Evolutionary conservation across 208 protist genomes (phyloP).

Genomic region (Crithidia brevicula): DNA sequence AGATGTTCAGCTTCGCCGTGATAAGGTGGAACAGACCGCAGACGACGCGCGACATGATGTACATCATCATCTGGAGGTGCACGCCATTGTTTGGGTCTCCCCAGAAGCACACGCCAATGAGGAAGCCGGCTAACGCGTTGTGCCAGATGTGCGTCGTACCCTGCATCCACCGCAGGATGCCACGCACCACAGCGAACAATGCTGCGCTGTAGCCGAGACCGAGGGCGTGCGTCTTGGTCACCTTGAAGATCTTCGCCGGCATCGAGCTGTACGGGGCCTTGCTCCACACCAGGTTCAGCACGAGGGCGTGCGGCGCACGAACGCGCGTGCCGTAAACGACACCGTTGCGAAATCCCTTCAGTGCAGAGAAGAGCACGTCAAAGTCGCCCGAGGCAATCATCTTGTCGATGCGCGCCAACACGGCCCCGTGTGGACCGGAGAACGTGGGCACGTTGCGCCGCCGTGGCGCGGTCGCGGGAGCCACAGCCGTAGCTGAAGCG

Average conservation of each 20-base stretch:
- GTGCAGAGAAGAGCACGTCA: slow-evolving; percentile 58
- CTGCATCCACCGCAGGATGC: slow-evolving; percentile 40
- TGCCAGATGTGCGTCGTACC: slow-evolving; percentile 63
- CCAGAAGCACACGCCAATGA: slow-evolving; percentile 78
- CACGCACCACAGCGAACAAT: slow-evolving; percentile 64
- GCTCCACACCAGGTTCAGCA: slow-evolving; percentile 89
- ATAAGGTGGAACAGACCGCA: slow-evolving; percentile 62
- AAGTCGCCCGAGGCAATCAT: slow-evolving; percentile 76
- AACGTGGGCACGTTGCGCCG: slow-evolving; percentile 3
- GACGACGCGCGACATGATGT: slow-evolving; percentile 82
- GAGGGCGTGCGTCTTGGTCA: slow-evolving; percentile 75
- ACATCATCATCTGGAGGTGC: slow-evolving; percentile 92
- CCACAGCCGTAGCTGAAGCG: neutral
- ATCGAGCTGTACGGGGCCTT: slow-evolving; percentile 61
- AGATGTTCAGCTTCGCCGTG: slow-evolving; percentile 32
- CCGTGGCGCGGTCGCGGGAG: neutral
- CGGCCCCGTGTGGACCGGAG: slow-evolving; percentile 26
- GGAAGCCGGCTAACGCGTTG: slow-evolving; percentile 75
- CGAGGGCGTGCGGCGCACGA: slow-evolving; percentile 86
- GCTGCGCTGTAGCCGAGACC: slow-evolving; percentile 69
- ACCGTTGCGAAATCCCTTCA: slow-evolving; percentile 89
- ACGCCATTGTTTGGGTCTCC: slow-evolving; percentile 66
- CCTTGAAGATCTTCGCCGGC: slow-evolving; percentile 59
- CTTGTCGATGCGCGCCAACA: slow-evolving; percentile 46
- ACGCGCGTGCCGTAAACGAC: slow-evolving; percentile 86